Conservation (phyloP, 2,329 filamentous ascomycete genomes). For the Cladophialophora exuberans region DNA sequence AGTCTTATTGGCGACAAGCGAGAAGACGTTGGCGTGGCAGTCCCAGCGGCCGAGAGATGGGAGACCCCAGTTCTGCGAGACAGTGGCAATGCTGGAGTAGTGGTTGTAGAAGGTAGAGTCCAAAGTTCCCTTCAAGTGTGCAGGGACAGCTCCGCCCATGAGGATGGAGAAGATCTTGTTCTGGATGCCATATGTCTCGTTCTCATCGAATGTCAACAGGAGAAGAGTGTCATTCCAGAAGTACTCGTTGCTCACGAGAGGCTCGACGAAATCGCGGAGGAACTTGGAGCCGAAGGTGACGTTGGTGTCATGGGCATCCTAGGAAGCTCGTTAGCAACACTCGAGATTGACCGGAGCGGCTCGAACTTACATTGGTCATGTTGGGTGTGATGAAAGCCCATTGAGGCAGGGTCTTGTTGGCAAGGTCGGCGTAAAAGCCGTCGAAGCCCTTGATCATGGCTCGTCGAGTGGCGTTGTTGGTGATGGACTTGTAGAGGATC, state of each 20-base stretch:
- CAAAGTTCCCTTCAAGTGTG: conserved; percentile 65
- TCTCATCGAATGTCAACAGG: conserved; percentile 79
- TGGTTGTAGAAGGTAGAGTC: conserved; percentile 74
- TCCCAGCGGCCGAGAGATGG: conserved; percentile 73
- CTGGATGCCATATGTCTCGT: conserved; percentile 65
- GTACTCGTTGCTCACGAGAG: conserved; percentile 68
- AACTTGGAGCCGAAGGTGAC: conserved; percentile 71
- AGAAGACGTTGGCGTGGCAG: conserved; percentile 71
- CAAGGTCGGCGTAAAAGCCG: conserved; percentile 69
- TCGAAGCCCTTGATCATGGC: conserved; percentile 75
- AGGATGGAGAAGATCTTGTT: conserved; percentile 74
- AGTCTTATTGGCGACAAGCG: conserved; percentile 63
- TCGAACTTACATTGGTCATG: conserved; percentile 52
- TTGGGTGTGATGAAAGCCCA: conserved; percentile 60
- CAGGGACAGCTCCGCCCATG: conserved; percentile 73
- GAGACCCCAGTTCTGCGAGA: conserved; percentile 70
- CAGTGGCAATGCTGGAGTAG: conserved; percentile 70
- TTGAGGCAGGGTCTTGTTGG: conserved; percentile 67
- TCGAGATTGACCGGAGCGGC: not conserved
- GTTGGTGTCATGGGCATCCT: conserved; percentile 73
- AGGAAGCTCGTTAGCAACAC: not conserved
- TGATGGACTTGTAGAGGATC: conserved; percentile 69
- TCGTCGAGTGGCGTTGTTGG: conserved; percentile 62
- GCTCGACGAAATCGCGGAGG: conserved; percentile 69
- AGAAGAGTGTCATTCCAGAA: conserved; percentile 79